Conservation (phyloP, 768 basidiomycete genomes). For the Amanita subjunquillea region DNA sequence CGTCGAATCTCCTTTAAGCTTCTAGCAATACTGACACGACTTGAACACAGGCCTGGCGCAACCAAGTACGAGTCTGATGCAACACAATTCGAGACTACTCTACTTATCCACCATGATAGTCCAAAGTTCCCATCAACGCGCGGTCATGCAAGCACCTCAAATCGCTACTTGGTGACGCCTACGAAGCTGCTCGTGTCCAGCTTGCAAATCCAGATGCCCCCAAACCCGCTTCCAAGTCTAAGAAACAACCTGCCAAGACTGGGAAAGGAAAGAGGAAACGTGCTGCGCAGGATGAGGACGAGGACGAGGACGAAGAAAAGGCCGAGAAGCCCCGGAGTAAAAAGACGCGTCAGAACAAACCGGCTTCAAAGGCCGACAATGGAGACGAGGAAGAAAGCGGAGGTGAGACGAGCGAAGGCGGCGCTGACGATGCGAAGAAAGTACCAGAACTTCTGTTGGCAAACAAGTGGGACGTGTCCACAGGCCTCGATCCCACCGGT, state of each 20-base stretch:
- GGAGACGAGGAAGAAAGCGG: slow-evolving; percentile 12
- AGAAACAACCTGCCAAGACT: slow-evolving; percentile 5
- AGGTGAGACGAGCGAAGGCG: slow-evolving; percentile 9
- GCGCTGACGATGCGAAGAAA: slow-evolving; percentile 16
- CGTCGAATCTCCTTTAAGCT: background rate
- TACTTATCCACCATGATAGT: slow-evolving; percentile 3
- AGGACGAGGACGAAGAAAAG: background rate
- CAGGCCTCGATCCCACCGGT: slow-evolving; percentile 40
- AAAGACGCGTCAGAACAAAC: slow-evolving; percentile 8
- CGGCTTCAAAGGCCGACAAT: slow-evolving; percentile 10
- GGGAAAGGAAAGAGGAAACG: slow-evolving; percentile 12
- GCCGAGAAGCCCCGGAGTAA: slow-evolving; percentile 5
- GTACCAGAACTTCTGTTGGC: slow-evolving; percentile 41
- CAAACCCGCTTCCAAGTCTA: slow-evolving; percentile 8
- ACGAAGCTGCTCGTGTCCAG: slow-evolving; percentile 28
- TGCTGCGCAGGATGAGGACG: slow-evolving; percentile 4
- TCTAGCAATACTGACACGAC: too few relatives aligned
- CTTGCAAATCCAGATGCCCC: slow-evolving; percentile 21
- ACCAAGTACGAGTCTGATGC: background rate
- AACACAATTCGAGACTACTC: background rate
- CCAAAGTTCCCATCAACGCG: slow-evolving; percentile 25
- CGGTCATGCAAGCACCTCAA: slow-evolving; percentile 35
- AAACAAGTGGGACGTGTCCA: slow-evolving; percentile 47
- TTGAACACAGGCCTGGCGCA: too few relatives aligned
- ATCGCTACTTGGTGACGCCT: slow-evolving; percentile 27